Evolutionary conservation across 2,329 filamentous ascomycete genomes (phyloP).

Genomic region (Neofusicoccum cordaticola): DNA sequence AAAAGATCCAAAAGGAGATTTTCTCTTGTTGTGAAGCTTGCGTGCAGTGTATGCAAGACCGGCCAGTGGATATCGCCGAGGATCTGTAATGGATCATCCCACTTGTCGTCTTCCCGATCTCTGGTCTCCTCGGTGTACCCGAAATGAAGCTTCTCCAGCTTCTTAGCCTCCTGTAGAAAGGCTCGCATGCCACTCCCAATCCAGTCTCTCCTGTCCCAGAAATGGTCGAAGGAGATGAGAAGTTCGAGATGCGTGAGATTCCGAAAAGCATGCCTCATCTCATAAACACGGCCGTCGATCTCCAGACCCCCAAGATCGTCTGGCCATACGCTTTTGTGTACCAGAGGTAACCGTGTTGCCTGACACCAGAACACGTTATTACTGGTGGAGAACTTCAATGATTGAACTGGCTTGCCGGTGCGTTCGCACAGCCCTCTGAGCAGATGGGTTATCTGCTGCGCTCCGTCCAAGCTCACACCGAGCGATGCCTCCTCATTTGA

Average conservation of each 20-base stretch:
- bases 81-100: constrained; percentile 20
- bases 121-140: constrained; percentile 17
- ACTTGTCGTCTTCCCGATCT: constrained; percentile 6
- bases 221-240: constrained; percentile 18
- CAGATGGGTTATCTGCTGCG: constrained; percentile 2
- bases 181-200: constrained; percentile 12
- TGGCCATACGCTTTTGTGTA: background rate
- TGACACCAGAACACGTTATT: constrained; percentile 8
- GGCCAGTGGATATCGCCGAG: constrained; percentile 21
- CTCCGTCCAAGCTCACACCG: constrained; percentile 3
- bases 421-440: constrained; percentile 5
- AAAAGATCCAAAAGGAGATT: constrained; percentile 21
- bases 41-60: constrained; percentile 18
- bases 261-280: constrained; percentile 1
- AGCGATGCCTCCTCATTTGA: constrained; percentile 4
- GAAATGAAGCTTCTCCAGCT: constrained; percentile 20
- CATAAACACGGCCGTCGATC: background rate
- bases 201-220: background rate
- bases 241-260: constrained; percentile 8
- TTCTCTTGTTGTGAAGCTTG: constrained; percentile 19
- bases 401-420: background rate
- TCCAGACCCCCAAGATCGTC: background rate
- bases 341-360: background rate
- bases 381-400: background rate
- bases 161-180: constrained; percentile 18